Conservation (phyloP, 2,329 filamentous ascomycete genomes). For the Claviceps sp. region DNA sequence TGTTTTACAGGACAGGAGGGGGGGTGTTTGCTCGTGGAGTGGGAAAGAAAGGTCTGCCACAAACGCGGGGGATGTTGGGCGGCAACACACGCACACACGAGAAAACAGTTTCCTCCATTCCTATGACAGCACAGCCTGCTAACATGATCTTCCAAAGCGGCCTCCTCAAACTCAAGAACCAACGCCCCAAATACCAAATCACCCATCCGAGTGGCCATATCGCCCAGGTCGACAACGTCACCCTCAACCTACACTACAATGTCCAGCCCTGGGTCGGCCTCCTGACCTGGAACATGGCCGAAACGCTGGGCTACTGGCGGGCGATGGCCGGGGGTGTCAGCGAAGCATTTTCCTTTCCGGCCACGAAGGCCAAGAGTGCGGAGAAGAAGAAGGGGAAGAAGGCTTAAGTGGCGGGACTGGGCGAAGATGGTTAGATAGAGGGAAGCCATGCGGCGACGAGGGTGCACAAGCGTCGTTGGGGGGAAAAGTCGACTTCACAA, state of each 20-base stretch:
- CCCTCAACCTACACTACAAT: conserved; percentile 80
- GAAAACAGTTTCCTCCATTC: not conserved
- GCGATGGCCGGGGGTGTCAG: conserved; percentile 51
- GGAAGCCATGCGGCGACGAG: too few relatives aligned
- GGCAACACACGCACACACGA: not conserved
- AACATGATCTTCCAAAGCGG: conserved; percentile 35
- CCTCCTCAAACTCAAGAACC: conserved; percentile 63
- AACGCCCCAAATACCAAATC: conserved; percentile 93
- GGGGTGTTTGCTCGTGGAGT: not conserved
- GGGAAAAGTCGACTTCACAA: too few relatives aligned
- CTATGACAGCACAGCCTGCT: not conserved
- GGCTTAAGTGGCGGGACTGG: not conserved
- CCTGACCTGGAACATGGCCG: conserved; percentile 63
- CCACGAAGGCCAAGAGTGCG: conserved; percentile 40
- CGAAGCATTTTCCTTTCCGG: conserved; percentile 50
- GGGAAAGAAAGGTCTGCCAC: not conserved
- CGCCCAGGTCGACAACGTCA: conserved; percentile 59
- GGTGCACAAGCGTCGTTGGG: too few relatives aligned
- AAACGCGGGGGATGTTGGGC: not conserved
- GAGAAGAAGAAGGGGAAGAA: conserved; percentile 8
- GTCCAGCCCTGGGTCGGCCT: conserved; percentile 93
- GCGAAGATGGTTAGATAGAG: too few relatives aligned
- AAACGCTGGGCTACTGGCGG: conserved; percentile 49
- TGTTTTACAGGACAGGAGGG: not conserved
- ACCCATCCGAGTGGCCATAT: conserved; percentile 76